A percentile compares a stretch with the other conserved stretches of the same genome.
phyloP scores from a whole-genome alignment of 768 basidiomycete genomes.

The Lactifluus subvellereus region DNA sequence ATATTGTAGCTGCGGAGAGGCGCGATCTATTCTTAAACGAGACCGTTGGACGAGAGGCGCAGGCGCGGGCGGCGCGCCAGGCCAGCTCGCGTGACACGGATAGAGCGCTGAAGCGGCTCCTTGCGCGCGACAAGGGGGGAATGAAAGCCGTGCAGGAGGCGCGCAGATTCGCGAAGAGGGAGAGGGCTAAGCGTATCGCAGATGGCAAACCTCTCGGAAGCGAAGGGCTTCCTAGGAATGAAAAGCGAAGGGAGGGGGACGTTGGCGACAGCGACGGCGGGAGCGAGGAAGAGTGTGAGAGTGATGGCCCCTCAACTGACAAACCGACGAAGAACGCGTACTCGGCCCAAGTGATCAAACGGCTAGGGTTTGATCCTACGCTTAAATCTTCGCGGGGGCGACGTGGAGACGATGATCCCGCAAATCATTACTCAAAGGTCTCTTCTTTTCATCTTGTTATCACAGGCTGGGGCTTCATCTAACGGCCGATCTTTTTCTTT shows the following conservation, averaged over 20 bases:
- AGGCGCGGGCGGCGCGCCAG: constrained; percentile 67
- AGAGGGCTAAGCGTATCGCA: constrained; percentile 24
- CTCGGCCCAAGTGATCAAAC: constrained; percentile 59
- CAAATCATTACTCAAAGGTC: constrained; percentile 55
- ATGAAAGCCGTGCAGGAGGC: constrained; percentile 59
- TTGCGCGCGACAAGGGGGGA: constrained; percentile 62
- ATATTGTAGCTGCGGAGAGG: constrained; percentile 52
- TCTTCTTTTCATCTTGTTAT: not conserved
- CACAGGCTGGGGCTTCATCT: not conserved
- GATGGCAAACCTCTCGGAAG: constrained; percentile 22
- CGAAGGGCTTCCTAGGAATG: constrained; percentile 18
- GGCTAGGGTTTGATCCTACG: constrained; percentile 76
- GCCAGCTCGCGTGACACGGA: constrained; percentile 56
- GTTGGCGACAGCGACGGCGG: constrained; percentile 11
- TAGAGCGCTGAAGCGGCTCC: constrained; percentile 48
- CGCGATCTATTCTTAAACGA: constrained; percentile 54
- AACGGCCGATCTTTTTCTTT: not conserved
- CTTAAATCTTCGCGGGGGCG: constrained; percentile 45
- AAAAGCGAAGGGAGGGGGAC: constrained; percentile 25
- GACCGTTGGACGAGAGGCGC: constrained; percentile 71
- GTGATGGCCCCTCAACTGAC: not conserved
- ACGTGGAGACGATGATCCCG: constrained; percentile 30
- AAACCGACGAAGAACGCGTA: constrained; percentile 44
- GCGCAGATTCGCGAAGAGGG: constrained; percentile 40
- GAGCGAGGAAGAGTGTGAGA: constrained; percentile 24